A percentile compares a stretch with the other conserved stretches of the same genome.
These are phyloP conservation scores for Fusarium sulawesiense DNA, from an alignment of 2,329 filamentous ascomycete species.

Conservation along the genomic window DNA sequence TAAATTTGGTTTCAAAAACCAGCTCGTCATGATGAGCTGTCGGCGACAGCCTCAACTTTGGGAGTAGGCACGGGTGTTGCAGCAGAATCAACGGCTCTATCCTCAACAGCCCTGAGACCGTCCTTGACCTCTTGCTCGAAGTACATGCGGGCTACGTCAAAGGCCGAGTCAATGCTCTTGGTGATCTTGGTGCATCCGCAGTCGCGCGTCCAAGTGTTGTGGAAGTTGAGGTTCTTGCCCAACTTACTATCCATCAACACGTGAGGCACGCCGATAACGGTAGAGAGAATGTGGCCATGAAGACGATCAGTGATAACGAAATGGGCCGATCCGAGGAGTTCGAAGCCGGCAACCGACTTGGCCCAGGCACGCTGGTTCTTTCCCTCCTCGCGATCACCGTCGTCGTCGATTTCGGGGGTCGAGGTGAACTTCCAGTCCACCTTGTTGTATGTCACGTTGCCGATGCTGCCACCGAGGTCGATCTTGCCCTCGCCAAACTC, in stretches of 20 bases:
- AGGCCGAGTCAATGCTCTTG: conserved; percentile 38
- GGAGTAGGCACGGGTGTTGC: conserved; percentile 12
- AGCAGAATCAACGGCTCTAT: conserved; percentile 7
- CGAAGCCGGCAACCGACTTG: conserved; percentile 44
- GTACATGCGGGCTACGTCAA: conserved; percentile 41
- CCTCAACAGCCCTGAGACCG: conserved; percentile 11
- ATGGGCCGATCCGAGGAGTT: conserved; percentile 41
- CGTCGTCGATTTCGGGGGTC: conserved; percentile 40
- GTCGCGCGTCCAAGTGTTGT: conserved; percentile 46
- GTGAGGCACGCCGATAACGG: conserved; percentile 44
- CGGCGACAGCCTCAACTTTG: not conserved
- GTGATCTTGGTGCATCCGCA: conserved; percentile 44
- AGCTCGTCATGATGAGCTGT: conserved; percentile 20
- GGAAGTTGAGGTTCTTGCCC: conserved; percentile 48
- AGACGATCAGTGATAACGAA: conserved; percentile 46
- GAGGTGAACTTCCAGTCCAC: conserved; percentile 47
- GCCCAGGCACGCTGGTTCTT: conserved; percentile 46
- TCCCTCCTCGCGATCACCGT: conserved; percentile 32
- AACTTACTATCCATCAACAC: conserved; percentile 47
- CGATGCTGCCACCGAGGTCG: conserved; percentile 36
- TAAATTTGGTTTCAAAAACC: conserved; percentile 16
- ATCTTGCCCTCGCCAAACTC: conserved; percentile 42
- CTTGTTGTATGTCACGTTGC: conserved; percentile 45
- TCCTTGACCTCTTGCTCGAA: conserved; percentile 35
- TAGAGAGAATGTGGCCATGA: conserved; percentile 45